Evolutionary conservation across 257 asterid genomes (phyloP), one percentile per base, ranked within the genome.

Genomic region (Leptodermis oblonga): DNA sequence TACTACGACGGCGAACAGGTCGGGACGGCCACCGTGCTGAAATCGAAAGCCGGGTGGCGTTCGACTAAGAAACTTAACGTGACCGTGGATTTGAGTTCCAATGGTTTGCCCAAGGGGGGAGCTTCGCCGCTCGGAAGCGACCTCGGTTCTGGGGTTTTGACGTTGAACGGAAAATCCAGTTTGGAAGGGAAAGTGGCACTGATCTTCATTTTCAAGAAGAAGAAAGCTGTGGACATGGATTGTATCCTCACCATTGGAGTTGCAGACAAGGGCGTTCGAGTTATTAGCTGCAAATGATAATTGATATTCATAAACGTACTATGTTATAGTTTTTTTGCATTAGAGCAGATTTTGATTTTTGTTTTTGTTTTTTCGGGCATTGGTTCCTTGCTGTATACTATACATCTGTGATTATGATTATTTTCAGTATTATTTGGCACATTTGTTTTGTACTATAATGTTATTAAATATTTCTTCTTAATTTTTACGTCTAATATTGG

Each of bases 111-210:
- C 22, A 49, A 3, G 43, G 20, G 3, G 20, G 30, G 12, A 11
- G 20, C 3, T 33, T 42, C 79, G 14, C 62, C 52, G 53, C 65
- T 76, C 0, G 62, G 20, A 2, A 42, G 25, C 4, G 86, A 82
- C 39, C 20, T 80, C 65, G 64, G 33, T 25, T 52, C 68, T 4
- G 84, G 84, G 72, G 26, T 67, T 0, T 39, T 83, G 72, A 62
- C 62, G 42, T 46, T 86, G 31, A 74, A 48, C 34, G 43, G 80
- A 53, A 49, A 34, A 54, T 78, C 84, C 7, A 66, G 31, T 34
- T 18, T 82, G 70, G 56, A 42, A 58, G 90, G 90, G 25, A 83
- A 68, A 58, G 84, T 80, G 62, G 79, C 56, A 65, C 12, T 86
- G 64, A 4, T 83, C 1, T 62, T 63, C 12, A 66, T 86, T 25